Percentiles rank a stretch among this genome's conserved stretches.
Conservation (phyloP, 495 filamentous ascomycete species). For the Penicillium lagena region DNA sequence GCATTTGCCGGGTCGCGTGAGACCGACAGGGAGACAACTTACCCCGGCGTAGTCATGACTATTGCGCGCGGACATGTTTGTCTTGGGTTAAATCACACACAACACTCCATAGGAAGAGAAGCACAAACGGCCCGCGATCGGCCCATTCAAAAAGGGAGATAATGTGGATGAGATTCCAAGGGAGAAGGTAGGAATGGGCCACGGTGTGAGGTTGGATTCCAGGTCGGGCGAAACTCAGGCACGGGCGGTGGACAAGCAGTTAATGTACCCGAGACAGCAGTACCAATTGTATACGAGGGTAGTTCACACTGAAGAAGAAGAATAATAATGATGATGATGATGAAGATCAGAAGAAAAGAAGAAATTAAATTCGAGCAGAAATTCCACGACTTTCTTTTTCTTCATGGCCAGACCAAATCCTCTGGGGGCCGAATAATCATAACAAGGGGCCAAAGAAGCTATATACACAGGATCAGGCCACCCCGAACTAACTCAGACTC, state of each 20-base stretch:
- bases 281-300: too few relatives aligned
- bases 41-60: conserved; percentile 47
- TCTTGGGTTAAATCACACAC: not conserved
- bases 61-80: conserved; percentile 31
- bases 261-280: too few relatives aligned
- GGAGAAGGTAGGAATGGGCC: conserved; percentile 8
- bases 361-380: too few relatives aligned
- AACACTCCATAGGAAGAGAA: conserved; percentile 17
- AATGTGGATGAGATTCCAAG: not conserved
- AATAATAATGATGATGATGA: too few relatives aligned
- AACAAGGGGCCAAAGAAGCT: not conserved
- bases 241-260: too few relatives aligned
- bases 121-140: conserved; percentile 2
- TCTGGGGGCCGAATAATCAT: not conserved
- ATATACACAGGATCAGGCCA: not conserved
- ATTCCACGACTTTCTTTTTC: not conserved
- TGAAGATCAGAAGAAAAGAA: too few relatives aligned
- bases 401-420: not conserved
- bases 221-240: too few relatives aligned
- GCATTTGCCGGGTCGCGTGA: not conserved
- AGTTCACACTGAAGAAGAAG: too few relatives aligned
- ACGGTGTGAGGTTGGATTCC: conserved; percentile 11
- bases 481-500: conserved; percentile 10
- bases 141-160: conserved; percentile 7
- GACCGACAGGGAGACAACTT: conserved; percentile 11